Conservation (phyloP, 192 early-diverging fungal species). For the Thamnidium elegans region DNA sequence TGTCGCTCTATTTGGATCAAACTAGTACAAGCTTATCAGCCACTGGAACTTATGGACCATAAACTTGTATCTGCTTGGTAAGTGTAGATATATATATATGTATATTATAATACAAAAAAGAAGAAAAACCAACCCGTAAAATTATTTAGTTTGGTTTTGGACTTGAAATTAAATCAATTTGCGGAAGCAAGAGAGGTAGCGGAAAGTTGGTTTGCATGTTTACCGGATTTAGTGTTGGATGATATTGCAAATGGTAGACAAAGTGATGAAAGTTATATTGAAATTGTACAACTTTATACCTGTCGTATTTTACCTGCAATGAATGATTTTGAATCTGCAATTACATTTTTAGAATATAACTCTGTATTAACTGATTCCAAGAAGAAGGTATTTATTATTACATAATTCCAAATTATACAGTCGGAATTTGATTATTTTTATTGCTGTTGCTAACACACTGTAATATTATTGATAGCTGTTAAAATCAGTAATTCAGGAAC, state of each 20-base stretch:
- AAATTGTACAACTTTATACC: constrained; percentile 29
- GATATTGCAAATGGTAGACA: constrained; percentile 3
- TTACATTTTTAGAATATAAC: constrained; percentile 37
- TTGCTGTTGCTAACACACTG: no score
- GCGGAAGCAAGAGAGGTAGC: constrained; percentile 31
- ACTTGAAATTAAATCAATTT: constrained; percentile 10
- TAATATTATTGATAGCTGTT: neutral
- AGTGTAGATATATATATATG: neutral
- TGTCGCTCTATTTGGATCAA: constrained; percentile 2
- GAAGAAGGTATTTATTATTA: constrained; percentile 29
- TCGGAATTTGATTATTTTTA: neutral
- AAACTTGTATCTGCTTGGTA: constrained; percentile 25
- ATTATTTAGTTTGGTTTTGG: constrained; percentile 7
- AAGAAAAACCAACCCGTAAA: no score
- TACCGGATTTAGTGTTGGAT: constrained; percentile 24
- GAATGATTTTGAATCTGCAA: constrained; percentile 33
- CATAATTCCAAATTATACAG: neutral
- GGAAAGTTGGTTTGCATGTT: constrained; percentile 33
- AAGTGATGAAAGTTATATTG: constrained; percentile 23
- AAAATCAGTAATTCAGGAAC: neutral
- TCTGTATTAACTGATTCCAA: constrained; percentile 23
- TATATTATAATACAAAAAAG: neutral
- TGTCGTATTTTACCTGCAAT: constrained; percentile 16
- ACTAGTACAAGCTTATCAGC: constrained; percentile 5
- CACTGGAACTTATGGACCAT: constrained; percentile 9